A percentile compares a stretch with the other conserved stretches of the same genome.
Evolutionary conservation across 306 rosid genomes (phyloP).

Genomic region (Coriaria nepalensis): DNA sequence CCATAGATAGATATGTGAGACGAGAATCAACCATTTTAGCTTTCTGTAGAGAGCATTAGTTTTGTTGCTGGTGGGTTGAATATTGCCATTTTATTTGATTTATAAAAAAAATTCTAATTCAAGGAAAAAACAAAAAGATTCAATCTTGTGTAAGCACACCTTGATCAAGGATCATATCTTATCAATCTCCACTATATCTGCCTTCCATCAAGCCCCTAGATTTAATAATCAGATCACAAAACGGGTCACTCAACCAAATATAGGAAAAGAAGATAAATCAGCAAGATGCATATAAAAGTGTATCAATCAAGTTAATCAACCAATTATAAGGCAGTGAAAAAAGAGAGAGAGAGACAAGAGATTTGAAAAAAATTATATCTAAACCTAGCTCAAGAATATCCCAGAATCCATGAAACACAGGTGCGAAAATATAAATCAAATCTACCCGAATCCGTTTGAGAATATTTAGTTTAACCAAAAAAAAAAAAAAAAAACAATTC

Average conservation of each 20-base stretch:
- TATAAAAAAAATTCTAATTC: constrained; percentile 32
- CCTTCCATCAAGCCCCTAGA: constrained; percentile 98
- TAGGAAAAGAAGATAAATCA: background rate
- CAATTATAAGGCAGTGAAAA: background rate
- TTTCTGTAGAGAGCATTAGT: constrained; percentile 22
- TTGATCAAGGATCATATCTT: constrained; percentile 15
- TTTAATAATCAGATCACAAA: constrained; percentile 43
- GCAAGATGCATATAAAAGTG: background rate
- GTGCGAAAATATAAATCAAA: too few species aligned
- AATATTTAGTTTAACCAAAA: constrained; percentile 8
- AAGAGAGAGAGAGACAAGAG: constrained; percentile 26
- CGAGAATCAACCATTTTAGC: constrained; percentile 66
- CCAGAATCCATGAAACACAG: too few species aligned
- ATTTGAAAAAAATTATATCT: constrained; percentile 32
- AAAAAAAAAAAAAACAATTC: constrained; percentile 6
- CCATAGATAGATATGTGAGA: constrained; percentile 62
- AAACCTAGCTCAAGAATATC: constrained; percentile 38
- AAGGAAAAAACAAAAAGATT: constrained; percentile 54
- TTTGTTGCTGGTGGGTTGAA: constrained; percentile 41
- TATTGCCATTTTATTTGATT: constrained; percentile 22
- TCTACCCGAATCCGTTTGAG: constrained; percentile 38
- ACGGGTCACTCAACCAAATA: constrained; percentile 29
- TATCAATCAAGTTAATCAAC: constrained; percentile 16
- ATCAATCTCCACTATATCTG: constrained; percentile 95
- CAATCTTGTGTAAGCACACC: constrained; percentile 58